A percentile compares a stretch with the other conserved stretches of the same genome.
Conservation (phyloP, 495 filamentous ascomycete species). For the Penicillium longicatenatum region DNA sequence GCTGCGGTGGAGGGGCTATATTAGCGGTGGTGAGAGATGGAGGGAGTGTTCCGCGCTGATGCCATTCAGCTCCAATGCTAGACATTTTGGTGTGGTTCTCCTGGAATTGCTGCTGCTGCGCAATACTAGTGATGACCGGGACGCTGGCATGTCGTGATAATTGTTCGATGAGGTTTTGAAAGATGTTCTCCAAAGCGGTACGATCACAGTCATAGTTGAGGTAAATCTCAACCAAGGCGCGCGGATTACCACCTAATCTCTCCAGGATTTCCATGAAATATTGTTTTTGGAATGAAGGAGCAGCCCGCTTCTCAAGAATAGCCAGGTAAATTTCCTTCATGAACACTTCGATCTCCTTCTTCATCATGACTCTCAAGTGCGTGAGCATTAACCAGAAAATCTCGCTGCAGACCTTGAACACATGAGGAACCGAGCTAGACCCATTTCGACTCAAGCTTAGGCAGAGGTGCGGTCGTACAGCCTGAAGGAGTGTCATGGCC, state of each 20-base stretch:
- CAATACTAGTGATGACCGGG: slow-evolving; percentile 67
- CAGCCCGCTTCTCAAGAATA: slow-evolving; percentile 83
- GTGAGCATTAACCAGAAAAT: slow-evolving; percentile 98
- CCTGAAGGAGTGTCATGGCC: slow-evolving; percentile 88
- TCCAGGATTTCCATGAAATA: slow-evolving; percentile 87
- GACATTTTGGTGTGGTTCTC: slow-evolving; percentile 68
- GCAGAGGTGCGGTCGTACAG: slow-evolving; percentile 93
- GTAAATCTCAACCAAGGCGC: slow-evolving; percentile 92
- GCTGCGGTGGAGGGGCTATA: slow-evolving; percentile 51
- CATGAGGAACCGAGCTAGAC: slow-evolving; percentile 82
- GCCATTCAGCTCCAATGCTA: slow-evolving; percentile 70
- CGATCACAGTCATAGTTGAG: slow-evolving; percentile 98
- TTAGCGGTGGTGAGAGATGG: slow-evolving; percentile 80
- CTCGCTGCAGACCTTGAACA: slow-evolving; percentile 96
- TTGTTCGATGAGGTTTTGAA: slow-evolving; percentile 90
- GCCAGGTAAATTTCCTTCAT: slow-evolving; percentile 96
- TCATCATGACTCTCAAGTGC: slow-evolving; percentile 89
- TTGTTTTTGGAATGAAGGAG: slow-evolving; percentile 86
- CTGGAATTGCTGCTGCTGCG: slow-evolving; percentile 82
- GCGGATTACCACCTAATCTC: slow-evolving; percentile 78
- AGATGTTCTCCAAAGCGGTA: slow-evolving; percentile 92
- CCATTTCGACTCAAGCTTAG: slow-evolving; percentile 93
- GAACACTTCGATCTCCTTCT: slow-evolving; percentile 99
- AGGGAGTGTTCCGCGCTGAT: slow-evolving; percentile 77
- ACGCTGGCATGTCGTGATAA: slow-evolving; percentile 78